A percentile compares a stretch with the other conserved stretches of the same genome.
Conservation (phyloP, 176 grass and related monocot species). For the Musa itinerans region DNA sequence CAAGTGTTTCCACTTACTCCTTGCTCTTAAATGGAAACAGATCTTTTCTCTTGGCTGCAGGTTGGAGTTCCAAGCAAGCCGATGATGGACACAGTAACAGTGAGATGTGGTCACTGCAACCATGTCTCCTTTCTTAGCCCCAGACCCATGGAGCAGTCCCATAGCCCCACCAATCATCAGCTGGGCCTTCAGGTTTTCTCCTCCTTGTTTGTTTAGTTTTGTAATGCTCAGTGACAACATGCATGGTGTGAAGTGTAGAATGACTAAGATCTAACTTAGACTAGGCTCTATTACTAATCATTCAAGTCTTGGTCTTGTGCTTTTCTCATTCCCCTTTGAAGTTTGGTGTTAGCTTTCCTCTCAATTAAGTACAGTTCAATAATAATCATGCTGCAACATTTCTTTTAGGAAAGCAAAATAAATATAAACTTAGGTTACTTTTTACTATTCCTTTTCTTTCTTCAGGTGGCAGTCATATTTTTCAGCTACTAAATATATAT, state of each 20-base stretch:
- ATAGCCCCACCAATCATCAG: slow-evolving; percentile 44
- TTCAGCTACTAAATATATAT: not conserved
- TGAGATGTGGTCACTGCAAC: slow-evolving; percentile 93
- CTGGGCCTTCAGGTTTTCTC: slow-evolving; percentile 33
- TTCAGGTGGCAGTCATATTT: not conserved
- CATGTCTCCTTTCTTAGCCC: slow-evolving; percentile 71
- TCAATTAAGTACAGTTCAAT: too few species aligned
- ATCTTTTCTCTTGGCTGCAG: slow-evolving; percentile 53
- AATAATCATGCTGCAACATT: too few species aligned
- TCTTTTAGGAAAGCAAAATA: too few species aligned
- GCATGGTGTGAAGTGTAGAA: not conserved
- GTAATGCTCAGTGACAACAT: not conserved
- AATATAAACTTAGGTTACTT: not conserved
- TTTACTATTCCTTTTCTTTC: not conserved
- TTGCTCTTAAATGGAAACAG: slow-evolving; percentile 24
- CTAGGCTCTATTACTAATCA: not conserved
- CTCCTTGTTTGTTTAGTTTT: not conserved
- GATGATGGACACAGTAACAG: slow-evolving; percentile 72
- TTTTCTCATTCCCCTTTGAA: too few species aligned
- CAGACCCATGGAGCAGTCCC: slow-evolving; percentile 49
- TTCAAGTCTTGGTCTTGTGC: not conserved
- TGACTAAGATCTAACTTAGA: too few species aligned
- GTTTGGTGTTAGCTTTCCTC: too few species aligned
- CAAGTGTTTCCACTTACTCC: not conserved
- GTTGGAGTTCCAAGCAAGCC: slow-evolving; percentile 85